Conservation (phyloP, 2,329 filamentous ascomycete genomes). For the Apiospora aurea region DNA sequence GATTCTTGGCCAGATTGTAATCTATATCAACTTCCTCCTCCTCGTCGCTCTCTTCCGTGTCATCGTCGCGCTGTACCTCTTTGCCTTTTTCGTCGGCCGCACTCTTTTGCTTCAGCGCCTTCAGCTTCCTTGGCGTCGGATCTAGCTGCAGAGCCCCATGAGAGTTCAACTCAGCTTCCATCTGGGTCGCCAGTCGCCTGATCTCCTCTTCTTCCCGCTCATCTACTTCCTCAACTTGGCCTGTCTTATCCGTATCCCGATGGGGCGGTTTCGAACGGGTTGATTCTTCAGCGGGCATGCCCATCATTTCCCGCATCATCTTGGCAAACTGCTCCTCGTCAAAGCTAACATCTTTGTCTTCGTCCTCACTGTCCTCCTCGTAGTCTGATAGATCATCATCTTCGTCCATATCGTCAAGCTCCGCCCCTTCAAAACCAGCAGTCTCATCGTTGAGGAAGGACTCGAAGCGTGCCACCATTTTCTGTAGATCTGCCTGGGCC, state of each 20-base stretch:
- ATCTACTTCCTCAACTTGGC: constrained; percentile 42
- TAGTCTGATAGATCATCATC: constrained; percentile 63
- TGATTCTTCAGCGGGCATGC: constrained; percentile 53
- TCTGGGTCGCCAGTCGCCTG: constrained; percentile 67
- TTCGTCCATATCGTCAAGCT: constrained; percentile 74
- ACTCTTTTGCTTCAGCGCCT: constrained; percentile 40
- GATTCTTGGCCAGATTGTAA: constrained; percentile 86
- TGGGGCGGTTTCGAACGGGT: constrained; percentile 17
- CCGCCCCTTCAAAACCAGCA: constrained; percentile 80
- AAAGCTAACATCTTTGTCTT: constrained; percentile 80
- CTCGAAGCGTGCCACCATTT: constrained; percentile 94
- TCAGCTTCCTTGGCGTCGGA: constrained; percentile 41
- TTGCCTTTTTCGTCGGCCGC: constrained; percentile 32
- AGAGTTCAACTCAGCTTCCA: constrained; percentile 75
- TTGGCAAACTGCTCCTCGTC: constrained; percentile 84
- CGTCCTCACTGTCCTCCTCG: constrained; percentile 64
- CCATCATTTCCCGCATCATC: constrained; percentile 95
- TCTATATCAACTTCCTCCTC: constrained; percentile 77
- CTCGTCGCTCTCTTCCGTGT: constrained; percentile 55
- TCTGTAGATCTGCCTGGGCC: constrained; percentile 79
- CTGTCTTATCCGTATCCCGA: constrained; percentile 23
- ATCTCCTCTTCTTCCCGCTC: constrained; percentile 68
- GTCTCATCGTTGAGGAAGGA: constrained; percentile 86
- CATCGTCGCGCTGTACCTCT: constrained; percentile 40
- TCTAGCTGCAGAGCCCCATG: constrained; percentile 71